Conservation (phyloP, 192 early-diverging fungal species). For the Pilobolus umbonatus region DNA sequence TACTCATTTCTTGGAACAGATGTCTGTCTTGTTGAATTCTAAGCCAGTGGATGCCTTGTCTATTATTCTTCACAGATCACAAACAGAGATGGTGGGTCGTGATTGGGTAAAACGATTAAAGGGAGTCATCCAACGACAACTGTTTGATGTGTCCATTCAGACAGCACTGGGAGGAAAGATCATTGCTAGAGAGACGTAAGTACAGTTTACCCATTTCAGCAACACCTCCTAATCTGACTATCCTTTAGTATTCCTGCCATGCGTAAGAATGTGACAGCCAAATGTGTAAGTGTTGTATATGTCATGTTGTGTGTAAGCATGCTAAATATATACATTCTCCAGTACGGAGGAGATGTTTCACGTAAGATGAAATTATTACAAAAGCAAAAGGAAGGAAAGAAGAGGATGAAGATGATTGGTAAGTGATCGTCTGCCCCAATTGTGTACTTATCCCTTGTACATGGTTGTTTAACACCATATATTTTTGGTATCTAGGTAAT, state of each 20-base stretch:
- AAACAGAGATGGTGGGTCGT: slow-evolving; percentile 66
- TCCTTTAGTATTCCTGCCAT: slow-evolving; percentile 63
- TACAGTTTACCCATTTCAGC: slow-evolving; percentile 1
- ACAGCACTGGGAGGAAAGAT: slow-evolving; percentile 79
- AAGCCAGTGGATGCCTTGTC: slow-evolving; percentile 92
- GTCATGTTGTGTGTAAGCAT: neutral
- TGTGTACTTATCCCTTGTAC: no score
- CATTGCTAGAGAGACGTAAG: slow-evolving; percentile 77
- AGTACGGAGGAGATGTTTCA: slow-evolving; percentile 94
- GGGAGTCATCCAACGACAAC: slow-evolving; percentile 75
- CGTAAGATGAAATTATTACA: slow-evolving; percentile 97
- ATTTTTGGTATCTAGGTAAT: slow-evolving; percentile 50
- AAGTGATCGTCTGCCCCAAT: no score
- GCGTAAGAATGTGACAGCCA: slow-evolving; percentile 95
- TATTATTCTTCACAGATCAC: slow-evolving; percentile 75
- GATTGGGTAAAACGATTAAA: slow-evolving; percentile 82
- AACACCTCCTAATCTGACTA: neutral
- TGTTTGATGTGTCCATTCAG: slow-evolving; percentile 95
- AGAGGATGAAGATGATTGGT: slow-evolving; percentile 80
- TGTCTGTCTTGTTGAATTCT: slow-evolving; percentile 87
- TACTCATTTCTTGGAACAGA: slow-evolving; percentile 16
- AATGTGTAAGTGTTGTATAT: slow-evolving; percentile 59
- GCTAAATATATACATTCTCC: neutral
- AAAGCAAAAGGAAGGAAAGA: slow-evolving; percentile 95
- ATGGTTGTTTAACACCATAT: neutral